Base-by-base conservation (phyloP, 208 protist species). In the Trypanosomatidae sp. region DNA sequence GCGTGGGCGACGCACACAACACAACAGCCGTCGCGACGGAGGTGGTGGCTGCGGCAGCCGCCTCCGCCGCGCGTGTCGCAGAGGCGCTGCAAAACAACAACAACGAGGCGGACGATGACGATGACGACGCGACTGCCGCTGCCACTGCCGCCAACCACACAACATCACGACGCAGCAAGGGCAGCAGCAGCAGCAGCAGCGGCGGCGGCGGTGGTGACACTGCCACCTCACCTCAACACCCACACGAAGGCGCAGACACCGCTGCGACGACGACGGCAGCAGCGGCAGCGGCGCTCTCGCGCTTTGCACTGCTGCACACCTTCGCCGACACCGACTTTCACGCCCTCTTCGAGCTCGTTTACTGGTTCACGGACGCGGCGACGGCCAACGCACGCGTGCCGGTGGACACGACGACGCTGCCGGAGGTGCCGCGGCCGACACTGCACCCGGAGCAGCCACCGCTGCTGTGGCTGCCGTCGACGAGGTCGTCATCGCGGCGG, bases 311-410 rank as follows among this genome's bases (percentile, higher is more conserved):
- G n/a, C 20, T 43, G 33, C 23, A 6, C 51, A 0, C 65, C 18
- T 70, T 92, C 16, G 69, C 66, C 28, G 77, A 85, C 21, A 33
- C 33, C 1, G 75, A 80, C 21, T 81, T 93, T 41, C 65, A 87
- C 21, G 55, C 71, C 6, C 59, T 93, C 25, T 93, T 93, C 48
- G 61, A 70, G 13, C 50, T 93, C 22, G 62, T 40, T 15, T 61
- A 66, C 22, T 93, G 84, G 80, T 89, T 93, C 38, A 58, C 73
- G 11, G 84, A 93, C 53, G 61, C 55, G 20, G 64, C 84, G 26
- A 84, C 69, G 1, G 77, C 71, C 2, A 88, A 92, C 58, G 59
- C 56, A n/a, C 38, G 40, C 7, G 69, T 90, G 19, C 76, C 74
- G 18, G 21, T 70, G 0, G 62, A 79, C 30, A 8, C 19, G 11